These are phyloP conservation scores for Vitis hybrid DNA, from an alignment of 177 flowering plant species.

Conservation along the genomic window DNA sequence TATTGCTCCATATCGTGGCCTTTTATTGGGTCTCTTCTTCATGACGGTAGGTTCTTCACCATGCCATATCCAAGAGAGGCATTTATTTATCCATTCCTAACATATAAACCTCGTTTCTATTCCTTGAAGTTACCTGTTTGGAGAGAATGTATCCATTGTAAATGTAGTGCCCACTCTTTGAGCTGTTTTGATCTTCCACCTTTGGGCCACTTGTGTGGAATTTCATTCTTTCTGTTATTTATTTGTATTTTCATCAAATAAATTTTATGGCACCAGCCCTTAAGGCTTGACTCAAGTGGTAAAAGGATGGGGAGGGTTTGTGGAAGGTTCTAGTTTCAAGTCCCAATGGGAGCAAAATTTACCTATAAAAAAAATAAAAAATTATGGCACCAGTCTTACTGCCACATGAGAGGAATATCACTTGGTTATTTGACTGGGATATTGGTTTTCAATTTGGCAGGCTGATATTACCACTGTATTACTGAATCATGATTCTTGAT, in stretches of 20 bases:
- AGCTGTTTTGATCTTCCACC: background rate
- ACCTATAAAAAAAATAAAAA: too few species aligned
- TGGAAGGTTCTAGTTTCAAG: too few species aligned
- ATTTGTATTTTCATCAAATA: background rate
- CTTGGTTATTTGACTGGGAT: background rate
- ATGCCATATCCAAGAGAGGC: background rate
- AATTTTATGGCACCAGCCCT: background rate
- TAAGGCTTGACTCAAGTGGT: too few species aligned
- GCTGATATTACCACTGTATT: background rate
- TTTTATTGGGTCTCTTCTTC: slow-evolving; percentile 96
- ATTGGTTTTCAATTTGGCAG: background rate
- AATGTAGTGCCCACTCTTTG: too few species aligned
- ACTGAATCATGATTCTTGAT: background rate
- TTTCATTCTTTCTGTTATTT: background rate
- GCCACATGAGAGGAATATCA: background rate
- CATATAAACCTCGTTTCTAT: background rate
- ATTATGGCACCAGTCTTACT: background rate
- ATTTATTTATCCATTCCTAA: background rate
- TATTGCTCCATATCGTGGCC: slow-evolving; percentile 99
- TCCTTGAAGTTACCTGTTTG: background rate
- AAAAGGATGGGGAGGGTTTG: too few species aligned
- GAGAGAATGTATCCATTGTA: too few species aligned
- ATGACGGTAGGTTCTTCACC: slow-evolving; percentile 74
- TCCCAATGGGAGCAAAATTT: too few species aligned
- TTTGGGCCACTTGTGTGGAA: background rate